Base-by-base conservation (phyloP, 2,329 filamentous ascomycete species). In the Tolypocladium guangdongense region DNA sequence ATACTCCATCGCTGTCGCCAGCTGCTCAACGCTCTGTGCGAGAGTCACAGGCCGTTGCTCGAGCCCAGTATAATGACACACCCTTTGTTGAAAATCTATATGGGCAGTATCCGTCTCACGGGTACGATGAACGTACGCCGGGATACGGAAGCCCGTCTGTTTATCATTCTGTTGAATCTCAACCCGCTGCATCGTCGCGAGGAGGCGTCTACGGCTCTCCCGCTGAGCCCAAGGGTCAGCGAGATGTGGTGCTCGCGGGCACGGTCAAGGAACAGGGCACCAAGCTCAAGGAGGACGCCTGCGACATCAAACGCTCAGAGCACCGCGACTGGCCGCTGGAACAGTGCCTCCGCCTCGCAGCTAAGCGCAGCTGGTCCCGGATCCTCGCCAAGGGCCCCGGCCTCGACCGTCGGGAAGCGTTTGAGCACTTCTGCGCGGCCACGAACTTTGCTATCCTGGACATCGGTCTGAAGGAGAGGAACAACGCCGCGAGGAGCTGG, bases 261-360 rank as follows among this genome's bases (percentile, higher is more conserved):
- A 22, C 5, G 24, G 38, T 7, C 18, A n/a, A 35, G 20, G 49
- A 48, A 30, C 41, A 48, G 36, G 41, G 39, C n/a, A 18, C 41
- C 20, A 37, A 27, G n/a, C 49, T 48, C 30, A 32, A 48, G 7
- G 32, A 35, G 16, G 24, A 36, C 12, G 43, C 36, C 16, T 30
- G 10, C 20, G 11, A 12, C 4, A 39, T 51, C n/a, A 36, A 54
- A 20, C 53, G 52, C 33, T 50, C 51, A 7, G 57, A 59, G 3
- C 52, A 57, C 12, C 52, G 51, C 5, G 55, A 55, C 39, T 56
- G 58, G 56, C 41, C 52, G 22, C 49, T 55, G 2, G 39, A 35
- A 12, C 35, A 24, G 37, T 53, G 52, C 35, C 52, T 56, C 48
- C 48, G 36, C 27, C 43, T 38, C 14, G 53, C 49, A 27, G 37